These are phyloP conservation scores for Penicillium sp. DNA, from an alignment of 2,329 filamentous ascomycete genomes.

Conservation along the genomic window DNA sequence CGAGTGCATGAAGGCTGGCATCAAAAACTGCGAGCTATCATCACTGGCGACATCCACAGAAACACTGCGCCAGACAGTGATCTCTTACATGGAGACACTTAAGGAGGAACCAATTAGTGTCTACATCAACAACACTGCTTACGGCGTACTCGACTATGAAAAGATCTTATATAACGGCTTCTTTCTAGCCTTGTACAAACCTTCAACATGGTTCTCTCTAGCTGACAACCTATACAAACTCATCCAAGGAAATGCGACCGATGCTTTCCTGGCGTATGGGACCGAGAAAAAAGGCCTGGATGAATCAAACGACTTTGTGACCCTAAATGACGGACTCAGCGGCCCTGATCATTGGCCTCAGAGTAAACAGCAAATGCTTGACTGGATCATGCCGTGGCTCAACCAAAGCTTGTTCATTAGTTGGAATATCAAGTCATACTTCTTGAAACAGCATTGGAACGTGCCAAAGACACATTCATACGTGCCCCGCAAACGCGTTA, in stretches of 20 bases:
- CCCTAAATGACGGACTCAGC: slow-evolving; percentile 5
- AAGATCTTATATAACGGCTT: slow-evolving; percentile 24
- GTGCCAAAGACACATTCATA: slow-evolving; percentile 14
- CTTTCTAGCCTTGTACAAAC: slow-evolving; percentile 1
- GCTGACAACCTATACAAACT: slow-evolving; percentile 4
- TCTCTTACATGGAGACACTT: slow-evolving; percentile 1
- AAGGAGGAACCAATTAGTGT: slow-evolving; percentile 18
- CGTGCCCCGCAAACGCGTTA: slow-evolving; percentile 10
- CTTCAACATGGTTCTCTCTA: slow-evolving; percentile 1
- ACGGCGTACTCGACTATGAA: slow-evolving; percentile 18
- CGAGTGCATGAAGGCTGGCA: slow-evolving; percentile 4
- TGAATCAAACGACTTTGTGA: slow-evolving; percentile 1
- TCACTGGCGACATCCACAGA: slow-evolving; percentile 2
- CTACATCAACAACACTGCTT: slow-evolving; percentile 19
- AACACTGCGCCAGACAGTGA: background rate
- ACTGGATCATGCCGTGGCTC: slow-evolving; percentile 2
- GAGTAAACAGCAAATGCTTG: background rate
- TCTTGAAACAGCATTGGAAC: slow-evolving; percentile 9
- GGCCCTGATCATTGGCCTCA: slow-evolving; percentile 5
- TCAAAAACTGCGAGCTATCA: background rate
- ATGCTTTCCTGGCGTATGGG: slow-evolving; percentile 1
- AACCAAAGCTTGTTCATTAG: slow-evolving; percentile 5
- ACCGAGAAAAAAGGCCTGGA: background rate
- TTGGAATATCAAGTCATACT: background rate
- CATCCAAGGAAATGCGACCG: slow-evolving; percentile 6